Percentiles rank a stretch among this genome's conserved stretches.
Conservation (phyloP, 139 green algal genomes). For the Picochlorum sp. region DNA sequence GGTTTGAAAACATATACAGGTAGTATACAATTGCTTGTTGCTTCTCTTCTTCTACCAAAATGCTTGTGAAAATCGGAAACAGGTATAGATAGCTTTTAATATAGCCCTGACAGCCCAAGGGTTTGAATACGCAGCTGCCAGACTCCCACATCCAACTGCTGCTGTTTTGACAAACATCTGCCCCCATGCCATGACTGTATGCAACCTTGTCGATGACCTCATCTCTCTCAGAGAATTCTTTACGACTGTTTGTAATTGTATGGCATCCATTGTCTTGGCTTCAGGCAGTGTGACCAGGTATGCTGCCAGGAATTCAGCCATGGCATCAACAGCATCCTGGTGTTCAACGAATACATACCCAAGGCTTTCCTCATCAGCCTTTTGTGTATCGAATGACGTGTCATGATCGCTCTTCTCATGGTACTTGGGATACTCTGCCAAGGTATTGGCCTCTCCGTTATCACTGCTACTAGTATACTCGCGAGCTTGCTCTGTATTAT, state of each 20-base stretch:
- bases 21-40: neutral
- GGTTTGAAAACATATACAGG: no score
- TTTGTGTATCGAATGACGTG: neutral
- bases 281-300: constrained; percentile 44
- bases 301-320: constrained; percentile 39
- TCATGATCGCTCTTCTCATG: no score
- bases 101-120: constrained; percentile 45
- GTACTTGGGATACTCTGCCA: no score
- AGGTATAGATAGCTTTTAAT: neutral
- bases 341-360: constrained; percentile 42
- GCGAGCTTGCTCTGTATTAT: no score
- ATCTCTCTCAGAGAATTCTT: constrained; percentile 32
- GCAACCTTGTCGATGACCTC: constrained; percentile 23
- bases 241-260: constrained; percentile 37
- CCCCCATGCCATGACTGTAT: constrained; percentile 38
- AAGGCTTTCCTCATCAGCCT: neutral
- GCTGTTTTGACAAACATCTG: constrained; percentile 27
- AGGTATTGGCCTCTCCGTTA: no score
- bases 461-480: no score
- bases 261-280: constrained; percentile 28
- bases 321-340: constrained; percentile 40
- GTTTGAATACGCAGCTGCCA: constrained; percentile 42
- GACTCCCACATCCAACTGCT: constrained; percentile 37
- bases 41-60: neutral
- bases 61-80: neutral